Evolutionary conservation across 139 green algal species (phyloP), one percentile per base, ranked within the genome.

Genomic region (Chlamydomonas sphaeroides): DNA sequence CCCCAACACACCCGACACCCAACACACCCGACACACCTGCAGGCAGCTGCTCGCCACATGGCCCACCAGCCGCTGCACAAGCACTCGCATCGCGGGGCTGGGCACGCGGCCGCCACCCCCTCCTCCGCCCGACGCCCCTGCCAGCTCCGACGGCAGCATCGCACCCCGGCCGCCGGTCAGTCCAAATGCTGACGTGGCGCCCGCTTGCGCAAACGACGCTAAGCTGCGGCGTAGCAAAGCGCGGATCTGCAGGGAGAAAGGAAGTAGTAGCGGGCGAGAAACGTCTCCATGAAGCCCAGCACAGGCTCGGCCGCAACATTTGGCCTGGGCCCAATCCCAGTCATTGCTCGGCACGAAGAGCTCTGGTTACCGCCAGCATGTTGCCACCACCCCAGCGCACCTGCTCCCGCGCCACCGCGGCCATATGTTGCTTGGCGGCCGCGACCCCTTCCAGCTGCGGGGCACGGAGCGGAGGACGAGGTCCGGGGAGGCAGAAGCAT

Each of bases 361-460:
- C n/a, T n/a, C n/a, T n/a, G n/a, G n/a, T n/a, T n/a, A n/a, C n/a
- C n/a, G n/a, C n/a, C n/a, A n/a, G n/a, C n/a, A n/a, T n/a, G n/a
- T n/a, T n/a, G n/a, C n/a, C n/a, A n/a, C n/a, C n/a, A n/a, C n/a
- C 38, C 38, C 38, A 53, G 14, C 74, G 26, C 42, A 84, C 77
- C 65, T 84, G 59, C 1, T 15, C 26, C 15, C 39, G 51, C 30
- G 67, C 67, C 36, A 53, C 35, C 8, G 74, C 48, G 0, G 39
- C 39, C 35, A 86, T 23, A 25, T 65, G 45, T 28, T 65, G 49
- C 57, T 84, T 84, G 48, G 83, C 73, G 32, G 80, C 74, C 33
- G 28, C 15, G n/a, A 87, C 83, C 1, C 83, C 74, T 20, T 84
- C 67, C 35, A 87, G 33, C 62, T 73, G 76, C 41, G 65, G 59